These are phyloP conservation scores for Fusarium beomiforme DNA, from an alignment of 2,329 filamentous ascomycete species.

Conservation along the genomic window DNA sequence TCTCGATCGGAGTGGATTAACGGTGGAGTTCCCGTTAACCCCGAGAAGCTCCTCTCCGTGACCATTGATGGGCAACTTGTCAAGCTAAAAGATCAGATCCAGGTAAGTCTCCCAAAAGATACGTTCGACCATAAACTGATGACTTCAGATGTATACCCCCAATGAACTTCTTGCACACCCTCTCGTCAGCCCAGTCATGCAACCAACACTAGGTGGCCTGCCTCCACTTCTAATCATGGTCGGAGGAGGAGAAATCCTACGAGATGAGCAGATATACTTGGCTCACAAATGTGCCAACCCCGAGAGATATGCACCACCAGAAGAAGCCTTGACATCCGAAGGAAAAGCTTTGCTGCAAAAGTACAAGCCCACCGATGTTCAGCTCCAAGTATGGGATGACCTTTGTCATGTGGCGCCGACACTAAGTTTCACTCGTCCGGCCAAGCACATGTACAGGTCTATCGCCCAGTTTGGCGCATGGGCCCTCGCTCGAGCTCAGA, in stretches of 20 bases:
- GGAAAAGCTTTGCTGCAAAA: slow-evolving; percentile 68
- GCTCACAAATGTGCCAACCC: slow-evolving; percentile 96
- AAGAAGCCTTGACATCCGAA: slow-evolving; percentile 69
- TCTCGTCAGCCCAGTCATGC: slow-evolving; percentile 87
- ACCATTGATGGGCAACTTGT: slow-evolving; percentile 76
- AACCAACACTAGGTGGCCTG: slow-evolving; percentile 88
- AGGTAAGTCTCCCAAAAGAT: slow-evolving; percentile 61
- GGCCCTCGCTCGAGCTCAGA: slow-evolving; percentile 85
- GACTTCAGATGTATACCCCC: slow-evolving; percentile 74
- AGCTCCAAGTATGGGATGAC: slow-evolving; percentile 96
- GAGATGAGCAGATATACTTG: slow-evolving; percentile 94
- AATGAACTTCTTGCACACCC: slow-evolving; percentile 89
- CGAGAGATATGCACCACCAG: slow-evolving; percentile 74
- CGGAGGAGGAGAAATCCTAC: slow-evolving; percentile 87
- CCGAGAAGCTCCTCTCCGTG: slow-evolving; percentile 64
- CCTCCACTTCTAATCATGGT: slow-evolving; percentile 88
- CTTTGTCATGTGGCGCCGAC: slow-evolving; percentile 93
- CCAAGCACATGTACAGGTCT: slow-evolving; percentile 94
- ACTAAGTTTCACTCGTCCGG: slow-evolving; percentile 94
- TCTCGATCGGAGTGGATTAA: slow-evolving; percentile 42
- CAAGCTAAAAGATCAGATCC: slow-evolving; percentile 89
- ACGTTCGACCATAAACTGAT: slow-evolving; percentile 3
- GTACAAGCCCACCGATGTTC: slow-evolving; percentile 88
- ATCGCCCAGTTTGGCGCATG: slow-evolving; percentile 94
- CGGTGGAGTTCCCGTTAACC: slow-evolving; percentile 42